These are phyloP conservation scores for Clavariopsis aquatica DNA, from an alignment of 495 filamentous ascomycete genomes.

Conservation along the genomic window DNA sequence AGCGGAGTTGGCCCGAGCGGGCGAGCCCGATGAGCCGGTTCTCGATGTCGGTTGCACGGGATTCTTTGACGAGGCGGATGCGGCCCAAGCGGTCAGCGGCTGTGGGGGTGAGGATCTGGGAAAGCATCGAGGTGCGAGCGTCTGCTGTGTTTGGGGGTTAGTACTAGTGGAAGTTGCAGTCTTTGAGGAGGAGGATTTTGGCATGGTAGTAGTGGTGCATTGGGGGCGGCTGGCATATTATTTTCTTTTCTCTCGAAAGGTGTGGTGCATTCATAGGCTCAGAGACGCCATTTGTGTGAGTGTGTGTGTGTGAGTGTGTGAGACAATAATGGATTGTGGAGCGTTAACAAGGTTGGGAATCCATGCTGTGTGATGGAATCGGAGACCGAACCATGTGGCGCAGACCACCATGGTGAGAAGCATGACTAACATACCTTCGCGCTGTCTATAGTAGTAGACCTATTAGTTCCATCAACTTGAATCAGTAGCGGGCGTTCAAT, in stretches of 20 bases:
- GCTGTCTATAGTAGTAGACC: conserved; percentile 52
- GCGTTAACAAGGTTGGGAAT: background rate
- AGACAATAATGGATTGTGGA: background rate
- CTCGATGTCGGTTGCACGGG: conserved; percentile 85
- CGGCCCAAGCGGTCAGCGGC: conserved; percentile 90
- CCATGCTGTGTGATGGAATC: conserved; percentile 6
- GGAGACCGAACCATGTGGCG: background rate
- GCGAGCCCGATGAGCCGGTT: conserved; percentile 91
- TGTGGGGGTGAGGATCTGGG: conserved; percentile 90
- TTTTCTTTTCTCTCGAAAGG: too few relatives aligned
- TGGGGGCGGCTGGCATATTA: too few relatives aligned
- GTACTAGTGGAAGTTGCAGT: background rate
- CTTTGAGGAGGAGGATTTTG: background rate
- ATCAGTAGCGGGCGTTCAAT: background rate
- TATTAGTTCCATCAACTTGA: conserved; percentile 12
- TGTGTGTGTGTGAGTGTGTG: too few relatives aligned
- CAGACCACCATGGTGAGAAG: background rate
- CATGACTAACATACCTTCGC: conserved; percentile 57
- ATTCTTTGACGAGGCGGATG: conserved; percentile 93
- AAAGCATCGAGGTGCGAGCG: conserved; percentile 61
- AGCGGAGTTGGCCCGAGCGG: conserved; percentile 77
- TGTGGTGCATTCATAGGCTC: too few relatives aligned
- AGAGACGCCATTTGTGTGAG: too few relatives aligned
- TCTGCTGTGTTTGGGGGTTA: conserved; percentile 43
- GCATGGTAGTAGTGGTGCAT: too few relatives aligned